A percentile compares a stretch with the other conserved stretches of the same genome.
phyloP scores from a whole-genome alignment of 73 alveolate species.

The Urostyla sp. region DNA sequence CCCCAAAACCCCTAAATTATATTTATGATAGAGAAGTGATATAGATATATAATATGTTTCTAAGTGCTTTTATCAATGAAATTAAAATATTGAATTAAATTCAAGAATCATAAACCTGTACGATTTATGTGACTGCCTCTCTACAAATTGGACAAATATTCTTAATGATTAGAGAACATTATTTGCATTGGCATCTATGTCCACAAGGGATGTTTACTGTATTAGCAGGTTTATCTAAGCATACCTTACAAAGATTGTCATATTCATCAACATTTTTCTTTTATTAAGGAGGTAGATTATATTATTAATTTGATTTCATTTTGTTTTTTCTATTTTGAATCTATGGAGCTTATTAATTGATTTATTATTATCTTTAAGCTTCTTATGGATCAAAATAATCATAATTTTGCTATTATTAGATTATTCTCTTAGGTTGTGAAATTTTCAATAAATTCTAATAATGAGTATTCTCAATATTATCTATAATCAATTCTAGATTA shows the following conservation, averaged over 20 bases:
- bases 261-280: slow-evolving; percentile 11
- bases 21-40: too few relatives aligned
- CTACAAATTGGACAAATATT: slow-evolving; percentile 34
- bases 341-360: neutral
- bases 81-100: neutral
- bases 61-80: neutral
- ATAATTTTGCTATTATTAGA: neutral
- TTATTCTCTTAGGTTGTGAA: too few relatives aligned
- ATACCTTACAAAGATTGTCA: slow-evolving; percentile 65
- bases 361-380: neutral
- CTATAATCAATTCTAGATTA: slow-evolving; percentile 14
- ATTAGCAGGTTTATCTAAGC: slow-evolving; percentile 63
- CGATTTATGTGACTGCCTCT: neutral
- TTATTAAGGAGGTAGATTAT: neutral
- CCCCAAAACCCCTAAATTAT: slow-evolving; percentile 21
- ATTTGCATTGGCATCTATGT: slow-evolving; percentile 65
- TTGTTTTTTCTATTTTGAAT: neutral
- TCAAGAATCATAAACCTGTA: slow-evolving; percentile 45
- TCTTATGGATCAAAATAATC: slow-evolving; percentile 9
- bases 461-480: neutral
- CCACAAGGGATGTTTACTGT: slow-evolving; percentile 75
- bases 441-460: neutral
- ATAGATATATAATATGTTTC: neutral
- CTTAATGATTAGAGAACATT: slow-evolving; percentile 29
- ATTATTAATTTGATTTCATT: too few relatives aligned